Base-by-base conservation (phyloP, 2,329 filamentous ascomycete genomes). In the Colletotrichum eleusines region DNA sequence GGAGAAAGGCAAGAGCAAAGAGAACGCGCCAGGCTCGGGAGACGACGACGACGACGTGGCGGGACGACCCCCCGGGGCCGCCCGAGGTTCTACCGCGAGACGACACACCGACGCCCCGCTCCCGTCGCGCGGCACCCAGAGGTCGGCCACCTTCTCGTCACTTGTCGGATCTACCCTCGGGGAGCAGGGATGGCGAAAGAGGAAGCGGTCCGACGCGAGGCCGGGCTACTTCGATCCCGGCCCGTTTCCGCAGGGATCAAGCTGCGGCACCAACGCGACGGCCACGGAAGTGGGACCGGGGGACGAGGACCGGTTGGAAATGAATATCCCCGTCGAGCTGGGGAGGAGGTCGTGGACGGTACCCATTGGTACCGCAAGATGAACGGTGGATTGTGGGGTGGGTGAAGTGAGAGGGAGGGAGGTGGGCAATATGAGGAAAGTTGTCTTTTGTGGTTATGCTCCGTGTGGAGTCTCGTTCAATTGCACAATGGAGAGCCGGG, bases 161-260 rank as follows among this genome's bases (percentile, higher is more conserved):
- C 20, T 61, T 31, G 16, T 72, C 26, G 46, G 33, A 14, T 64
- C 61, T 16, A 61, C 48, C 9, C 33, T 69, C 16, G 42, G 54
- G 18, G 55, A 63, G 5, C 11, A 59, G 2, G 66, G 62, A 6
- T 53, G 69, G 16, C 53, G 44, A 3, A 69, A 55, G 23, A 42
- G 65, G 18, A 63, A 54, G 61, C 35, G 35, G 28, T 59, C 55
- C 3, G 69, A 72, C 26, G 57, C 66, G 4, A 57, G 48, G 53
- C 72, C 69, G 3, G 72, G 69, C 4, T 73, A 72, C 53, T 73
- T 72, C 26, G 53, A 73, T 16, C 57, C 69, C 9, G 53, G 26
- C 23, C 48, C 54, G 20, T 70, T 16, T 18, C 53, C 11, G 23
- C 16, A 1, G 12, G 14, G 1, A 38, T n/a, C 0, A 44, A 38